A percentile compares a stretch with the other conserved stretches of the same genome.
These are phyloP conservation scores for Trichophyton mentagrophytes DNA, from an alignment of 2,329 filamentous ascomycete species.

Conservation along the genomic window DNA sequence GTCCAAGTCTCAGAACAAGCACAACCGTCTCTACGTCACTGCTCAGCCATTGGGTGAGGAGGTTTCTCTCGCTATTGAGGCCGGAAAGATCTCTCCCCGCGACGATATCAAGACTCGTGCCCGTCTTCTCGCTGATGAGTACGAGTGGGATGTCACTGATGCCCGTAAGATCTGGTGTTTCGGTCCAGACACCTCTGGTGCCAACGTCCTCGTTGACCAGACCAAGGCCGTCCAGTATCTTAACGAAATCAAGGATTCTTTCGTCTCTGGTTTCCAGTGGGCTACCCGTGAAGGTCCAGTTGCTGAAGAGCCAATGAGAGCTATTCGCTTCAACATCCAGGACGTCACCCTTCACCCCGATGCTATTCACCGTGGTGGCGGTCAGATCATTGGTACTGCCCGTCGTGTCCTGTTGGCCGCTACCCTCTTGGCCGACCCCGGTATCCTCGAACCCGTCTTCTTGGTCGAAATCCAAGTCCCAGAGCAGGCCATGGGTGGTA, in stretches of 20 bases:
- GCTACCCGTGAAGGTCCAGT: slow-evolving; percentile 93
- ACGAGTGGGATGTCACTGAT: slow-evolving; percentile 98
- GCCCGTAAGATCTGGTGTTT: slow-evolving; percentile 99
- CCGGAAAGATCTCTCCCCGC: slow-evolving; percentile 81
- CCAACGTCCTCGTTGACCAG: slow-evolving; percentile 98
- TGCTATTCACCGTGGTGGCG: slow-evolving; percentile 98
- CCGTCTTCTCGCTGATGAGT: slow-evolving; percentile 88
- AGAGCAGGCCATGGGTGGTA: slow-evolving; percentile 98
- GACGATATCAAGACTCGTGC: slow-evolving; percentile 99
- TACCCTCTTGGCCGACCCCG: slow-evolving; percentile 77
- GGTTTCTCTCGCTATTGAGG: slow-evolving; percentile 77
- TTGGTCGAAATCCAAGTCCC: slow-evolving; percentile 98
- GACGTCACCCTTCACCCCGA: slow-evolving; percentile 99
- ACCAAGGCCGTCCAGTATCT: slow-evolving; percentile 99
- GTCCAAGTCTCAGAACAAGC: slow-evolving; percentile 99
- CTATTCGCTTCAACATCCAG: slow-evolving; percentile 95
- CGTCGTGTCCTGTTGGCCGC: slow-evolving; percentile 96
- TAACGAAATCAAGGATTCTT: slow-evolving; percentile 99
- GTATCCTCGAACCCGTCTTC: slow-evolving; percentile 94
- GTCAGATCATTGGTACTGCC: slow-evolving; percentile 94
- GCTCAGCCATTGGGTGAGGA: slow-evolving; percentile 88
- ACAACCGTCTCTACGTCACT: slow-evolving; percentile 98
- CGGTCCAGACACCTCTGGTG: slow-evolving; percentile 91
- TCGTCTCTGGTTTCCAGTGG: slow-evolving; percentile 99
- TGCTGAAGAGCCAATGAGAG: slow-evolving; percentile 96